Percentiles rank a stretch among this genome's conserved stretches.
Evolutionary conservation across 2,329 filamentous ascomycete species (phyloP).

Genomic region (Raffaelea deltoideospora): DNA sequence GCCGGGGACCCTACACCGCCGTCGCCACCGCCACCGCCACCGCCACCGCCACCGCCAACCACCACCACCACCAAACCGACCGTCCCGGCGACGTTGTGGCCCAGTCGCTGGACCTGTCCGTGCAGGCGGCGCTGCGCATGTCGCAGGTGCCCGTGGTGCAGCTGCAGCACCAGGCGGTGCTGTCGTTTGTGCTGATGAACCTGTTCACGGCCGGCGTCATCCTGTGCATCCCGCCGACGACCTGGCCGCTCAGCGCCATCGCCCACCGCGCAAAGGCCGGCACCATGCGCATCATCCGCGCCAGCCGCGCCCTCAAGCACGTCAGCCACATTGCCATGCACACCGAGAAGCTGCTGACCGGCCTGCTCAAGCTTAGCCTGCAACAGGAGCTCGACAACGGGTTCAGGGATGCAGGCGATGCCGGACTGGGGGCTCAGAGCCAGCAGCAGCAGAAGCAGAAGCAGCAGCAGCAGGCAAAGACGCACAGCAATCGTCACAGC

Average conservation of each 20-base stretch:
- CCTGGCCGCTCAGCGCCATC: conserved; percentile 13
- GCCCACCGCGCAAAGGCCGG: conserved; percentile 16
- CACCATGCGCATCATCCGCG: conserved; percentile 15
- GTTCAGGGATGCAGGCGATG: conserved; percentile 2
- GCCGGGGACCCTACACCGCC: no score
- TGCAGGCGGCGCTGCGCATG: conserved; percentile 15
- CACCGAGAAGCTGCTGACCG: conserved; percentile 13
- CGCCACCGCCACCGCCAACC: no score
- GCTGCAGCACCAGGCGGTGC: conserved; percentile 13
- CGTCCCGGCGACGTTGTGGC: not conserved
- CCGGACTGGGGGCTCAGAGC: not conserved
- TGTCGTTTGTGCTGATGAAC: conserved; percentile 9
- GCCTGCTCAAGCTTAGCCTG: conserved; percentile 12
- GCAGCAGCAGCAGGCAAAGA: not conserved
- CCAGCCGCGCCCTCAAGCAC: conserved; percentile 9
- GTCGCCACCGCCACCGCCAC: no score
- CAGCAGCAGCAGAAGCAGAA: no score
- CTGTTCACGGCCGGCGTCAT: conserved; percentile 12
- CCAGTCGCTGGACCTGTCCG: conserved; percentile 10
- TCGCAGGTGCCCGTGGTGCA: conserved; percentile 13
- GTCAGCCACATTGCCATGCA: conserved; percentile 14
- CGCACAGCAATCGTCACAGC: not conserved
- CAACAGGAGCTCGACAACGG: conserved; percentile 7
- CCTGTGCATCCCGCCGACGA: conserved; percentile 16
- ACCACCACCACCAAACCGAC: not conserved